Conservation (phyloP, 2,329 filamentous ascomycete genomes). For the Pezicula carpinea region DNA sequence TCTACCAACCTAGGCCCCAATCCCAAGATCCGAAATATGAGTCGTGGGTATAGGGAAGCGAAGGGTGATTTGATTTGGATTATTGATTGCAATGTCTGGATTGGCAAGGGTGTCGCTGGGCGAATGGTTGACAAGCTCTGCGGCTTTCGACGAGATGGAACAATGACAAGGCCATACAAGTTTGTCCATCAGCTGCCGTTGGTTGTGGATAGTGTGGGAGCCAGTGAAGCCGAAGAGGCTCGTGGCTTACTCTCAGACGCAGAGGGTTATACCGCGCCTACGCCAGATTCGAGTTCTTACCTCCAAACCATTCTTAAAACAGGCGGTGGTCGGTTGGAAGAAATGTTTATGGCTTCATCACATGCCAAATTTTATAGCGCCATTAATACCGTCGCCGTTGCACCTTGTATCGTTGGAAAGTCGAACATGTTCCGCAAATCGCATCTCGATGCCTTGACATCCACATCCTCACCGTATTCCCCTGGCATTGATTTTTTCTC, state of each 20-base stretch:
- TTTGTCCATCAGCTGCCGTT: slow-evolving; percentile 94
- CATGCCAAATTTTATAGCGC: slow-evolving; percentile 98
- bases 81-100: slow-evolving; percentile 95
- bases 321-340: slow-evolving; percentile 82
- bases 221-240: slow-evolving; percentile 19
- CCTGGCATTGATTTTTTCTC: slow-evolving; percentile 90
- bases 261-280: slow-evolving; percentile 11
- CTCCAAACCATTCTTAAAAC: slow-evolving; percentile 22
- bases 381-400: slow-evolving; percentile 88
- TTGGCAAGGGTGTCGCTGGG: slow-evolving; percentile 70
- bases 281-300: slow-evolving; percentile 26
- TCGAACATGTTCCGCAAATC: slow-evolving; percentile 97
- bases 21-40: slow-evolving; percentile 98
- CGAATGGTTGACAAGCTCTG: slow-evolving; percentile 86
- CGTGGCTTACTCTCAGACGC: slow-evolving; percentile 17
- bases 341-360: slow-evolving; percentile 88
- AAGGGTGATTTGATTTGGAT: slow-evolving; percentile 89
- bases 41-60: slow-evolving; percentile 84
- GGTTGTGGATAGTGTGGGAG: slow-evolving; percentile 67
- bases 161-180: slow-evolving; percentile 61
- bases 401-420: slow-evolving; percentile 93
- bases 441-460: slow-evolving; percentile 73
- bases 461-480: slow-evolving; percentile 34
- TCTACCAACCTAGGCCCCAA: slow-evolving; percentile 75
- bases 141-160: slow-evolving; percentile 55